Evolutionary conservation across 1,284 basidiomycete genomes (phyloP).

Genomic region (Laetiporus sulphureus): DNA sequence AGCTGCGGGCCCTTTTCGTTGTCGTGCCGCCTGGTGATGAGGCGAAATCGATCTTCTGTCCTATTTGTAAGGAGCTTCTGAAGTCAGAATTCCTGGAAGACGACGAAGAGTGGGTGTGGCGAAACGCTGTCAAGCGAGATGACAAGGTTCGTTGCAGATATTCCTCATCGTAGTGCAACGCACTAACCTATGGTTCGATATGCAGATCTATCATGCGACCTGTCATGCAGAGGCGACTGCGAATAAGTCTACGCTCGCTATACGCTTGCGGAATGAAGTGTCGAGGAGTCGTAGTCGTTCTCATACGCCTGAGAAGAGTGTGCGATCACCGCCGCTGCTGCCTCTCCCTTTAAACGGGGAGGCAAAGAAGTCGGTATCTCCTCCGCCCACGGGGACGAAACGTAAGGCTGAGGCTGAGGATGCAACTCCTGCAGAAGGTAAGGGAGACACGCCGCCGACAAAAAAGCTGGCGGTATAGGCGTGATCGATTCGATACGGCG

Average conservation of each 20-base stretch:
- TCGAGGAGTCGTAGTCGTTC: conserved; percentile 54
- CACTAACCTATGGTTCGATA: neutral
- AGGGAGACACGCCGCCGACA: conserved; percentile 18
- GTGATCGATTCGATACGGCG: no score
- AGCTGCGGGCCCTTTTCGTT: conserved; percentile 75
- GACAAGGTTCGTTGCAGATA: conserved; percentile 54
- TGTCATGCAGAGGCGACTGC: conserved; percentile 77
- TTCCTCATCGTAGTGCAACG: neutral
- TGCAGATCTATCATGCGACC: conserved; percentile 84
- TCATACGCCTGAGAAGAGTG: conserved; percentile 55
- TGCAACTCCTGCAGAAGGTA: conserved; percentile 12
- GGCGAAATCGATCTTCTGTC: conserved; percentile 76
- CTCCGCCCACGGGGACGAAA: conserved; percentile 48
- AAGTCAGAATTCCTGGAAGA: conserved; percentile 94
- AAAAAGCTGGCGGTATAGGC: conserved; percentile 21
- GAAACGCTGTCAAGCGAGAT: conserved; percentile 82
- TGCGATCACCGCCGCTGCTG: conserved; percentile 39
- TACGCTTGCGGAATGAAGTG: conserved; percentile 55
- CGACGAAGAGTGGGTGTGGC: conserved; percentile 99
- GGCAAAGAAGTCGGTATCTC: conserved; percentile 29
- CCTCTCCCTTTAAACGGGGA: conserved; percentile 14
- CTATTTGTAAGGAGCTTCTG: conserved; percentile 93
- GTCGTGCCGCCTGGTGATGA: conserved; percentile 85
- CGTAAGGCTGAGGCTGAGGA: conserved; percentile 60
- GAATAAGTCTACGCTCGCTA: conserved; percentile 56